Percentiles rank a stretch among this genome's conserved stretches.
phyloP scores from a whole-genome alignment of 1,284 basidiomycete species.

The Ustilago curta region DNA sequence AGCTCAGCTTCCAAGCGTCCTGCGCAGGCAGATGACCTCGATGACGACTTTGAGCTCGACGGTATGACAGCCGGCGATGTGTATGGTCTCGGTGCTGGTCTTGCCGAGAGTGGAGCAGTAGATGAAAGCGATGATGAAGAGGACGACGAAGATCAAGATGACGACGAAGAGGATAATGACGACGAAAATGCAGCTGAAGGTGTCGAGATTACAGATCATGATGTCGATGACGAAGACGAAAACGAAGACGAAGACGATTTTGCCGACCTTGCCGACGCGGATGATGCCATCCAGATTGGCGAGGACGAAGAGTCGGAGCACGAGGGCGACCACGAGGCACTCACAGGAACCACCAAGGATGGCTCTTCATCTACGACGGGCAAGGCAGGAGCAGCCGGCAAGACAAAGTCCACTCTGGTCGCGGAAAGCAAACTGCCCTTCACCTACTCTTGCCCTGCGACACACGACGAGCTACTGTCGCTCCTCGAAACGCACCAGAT shows the following conservation, averaged over 20 bases:
- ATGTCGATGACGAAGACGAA: slow-evolving; percentile 62
- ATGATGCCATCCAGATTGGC: slow-evolving; percentile 54
- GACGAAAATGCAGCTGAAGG: slow-evolving; percentile 44
- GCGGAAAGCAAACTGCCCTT: slow-evolving; percentile 75
- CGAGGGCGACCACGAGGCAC: slow-evolving; percentile 44
- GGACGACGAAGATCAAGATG: slow-evolving; percentile 63
- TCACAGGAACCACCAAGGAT: slow-evolving; percentile 27
- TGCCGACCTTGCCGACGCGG: slow-evolving; percentile 57
- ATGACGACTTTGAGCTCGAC: slow-evolving; percentile 80
- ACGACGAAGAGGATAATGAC: slow-evolving; percentile 69
- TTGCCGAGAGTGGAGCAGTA: slow-evolving; percentile 66
- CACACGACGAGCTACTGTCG: slow-evolving; percentile 87
- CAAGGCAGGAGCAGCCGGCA: slow-evolving; percentile 11
- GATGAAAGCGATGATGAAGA: slow-evolving; percentile 69
- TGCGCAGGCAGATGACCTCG: slow-evolving; percentile 82
- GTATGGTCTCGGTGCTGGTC: slow-evolving; percentile 61
- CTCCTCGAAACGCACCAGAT: slow-evolving; percentile 78
- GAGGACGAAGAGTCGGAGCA: slow-evolving; percentile 62
- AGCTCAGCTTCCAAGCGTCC: slow-evolving; percentile 71
- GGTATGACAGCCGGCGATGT: slow-evolving; percentile 58
- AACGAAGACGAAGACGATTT: slow-evolving; percentile 70
- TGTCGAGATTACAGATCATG: slow-evolving; percentile 38
- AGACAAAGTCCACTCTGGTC: slow-evolving; percentile 16
- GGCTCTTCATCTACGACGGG: slow-evolving; percentile 13
- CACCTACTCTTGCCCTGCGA: slow-evolving; percentile 88